Evolutionary conservation across 2,329 filamentous ascomycete genomes (phyloP).

Genomic region (Phaeomoniella chlamydospora): DNA sequence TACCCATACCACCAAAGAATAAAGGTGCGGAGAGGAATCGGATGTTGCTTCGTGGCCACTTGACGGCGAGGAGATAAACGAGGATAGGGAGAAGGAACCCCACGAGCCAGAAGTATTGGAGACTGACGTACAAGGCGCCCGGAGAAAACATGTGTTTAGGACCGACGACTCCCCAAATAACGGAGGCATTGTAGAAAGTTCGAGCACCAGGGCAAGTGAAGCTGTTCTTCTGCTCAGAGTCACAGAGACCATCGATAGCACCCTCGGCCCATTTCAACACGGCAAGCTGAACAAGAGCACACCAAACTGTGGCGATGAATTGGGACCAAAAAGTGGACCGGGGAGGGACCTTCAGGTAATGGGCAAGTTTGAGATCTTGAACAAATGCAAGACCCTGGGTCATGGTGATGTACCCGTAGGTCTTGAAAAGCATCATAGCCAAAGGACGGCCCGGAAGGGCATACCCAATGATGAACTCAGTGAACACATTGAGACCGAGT

Average conservation of each 20-base stretch:
- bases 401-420: conserved; percentile 25
- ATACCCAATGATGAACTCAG: conserved; percentile 34
- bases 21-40: conserved; percentile 55
- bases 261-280: conserved; percentile 29
- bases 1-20: conserved; percentile 49
- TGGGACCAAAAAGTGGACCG: conserved; percentile 37
- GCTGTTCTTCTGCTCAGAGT: conserved; percentile 41
- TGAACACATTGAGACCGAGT: conserved; percentile 35
- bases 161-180: conserved; percentile 62
- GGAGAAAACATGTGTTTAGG: conserved; percentile 54
- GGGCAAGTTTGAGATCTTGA: conserved; percentile 12
- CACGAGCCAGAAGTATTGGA: conserved; percentile 60
- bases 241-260: conserved; percentile 51
- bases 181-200: conserved; percentile 54
- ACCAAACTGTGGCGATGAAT: conserved; percentile 35
- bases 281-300: conserved; percentile 32
- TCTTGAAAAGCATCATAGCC: conserved; percentile 35
- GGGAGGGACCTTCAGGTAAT: conserved; percentile 45
- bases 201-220: conserved; percentile 42
- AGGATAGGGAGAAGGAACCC: conserved; percentile 47
- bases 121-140: conserved; percentile 44
- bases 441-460: conserved; percentile 30
- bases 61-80: conserved; percentile 46
- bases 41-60: conserved; percentile 45
- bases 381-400: conserved; percentile 36